Base-by-base conservation (phyloP, 306 rosid species). In the Prosopis cineraria region DNA sequence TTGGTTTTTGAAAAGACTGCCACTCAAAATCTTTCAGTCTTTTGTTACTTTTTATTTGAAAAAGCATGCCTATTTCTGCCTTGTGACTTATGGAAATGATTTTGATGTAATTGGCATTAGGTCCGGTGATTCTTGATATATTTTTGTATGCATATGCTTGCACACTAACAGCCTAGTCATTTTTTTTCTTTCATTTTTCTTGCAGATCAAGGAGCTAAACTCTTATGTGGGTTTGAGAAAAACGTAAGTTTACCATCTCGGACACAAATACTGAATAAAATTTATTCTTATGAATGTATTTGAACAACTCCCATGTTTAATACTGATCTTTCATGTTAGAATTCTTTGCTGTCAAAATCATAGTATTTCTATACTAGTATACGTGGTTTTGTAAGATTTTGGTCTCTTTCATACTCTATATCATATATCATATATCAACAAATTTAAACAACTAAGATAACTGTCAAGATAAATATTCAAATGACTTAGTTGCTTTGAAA, bases 171-270 rank as follows among this genome's bases (percentile, higher is more conserved):
- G 22, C 29, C 58, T 14, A 44, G 72, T 68, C 68, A 62, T 72
- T 80, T 65, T 78, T 60, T 79, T 73, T 25, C 63, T 55, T 77
- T 60, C 74, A 36, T 84, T 78, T 44, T 81, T 60, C 88, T 82
- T 88, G 87, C 93, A 96, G 99, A 93, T 96, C 91, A 96, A 96
- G 84, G 99, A 96, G 91, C 94, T 96, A 79, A 96, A 96, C 79
- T 91, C 97, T 55, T 93, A 88, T 71, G 96, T 96, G 75, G 96
- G 95, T 73, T 83, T 96, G 90, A 88, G 99, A 85, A 96, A 96
- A 90, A 91, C 98, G 98, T 92, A 86, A 92, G 93, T 83, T 79
- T 70, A 55, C 73, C 27, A 29, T 0, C 31, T 37, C 19, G 4
- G 12, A 52, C 37, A 33, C 25, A 31, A 14, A 31, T 39, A n/a